Percentiles rank a stretch among this genome's conserved stretches.
Conservation (phyloP, 208 protist genomes). For the Polymyxa betae region DNA sequence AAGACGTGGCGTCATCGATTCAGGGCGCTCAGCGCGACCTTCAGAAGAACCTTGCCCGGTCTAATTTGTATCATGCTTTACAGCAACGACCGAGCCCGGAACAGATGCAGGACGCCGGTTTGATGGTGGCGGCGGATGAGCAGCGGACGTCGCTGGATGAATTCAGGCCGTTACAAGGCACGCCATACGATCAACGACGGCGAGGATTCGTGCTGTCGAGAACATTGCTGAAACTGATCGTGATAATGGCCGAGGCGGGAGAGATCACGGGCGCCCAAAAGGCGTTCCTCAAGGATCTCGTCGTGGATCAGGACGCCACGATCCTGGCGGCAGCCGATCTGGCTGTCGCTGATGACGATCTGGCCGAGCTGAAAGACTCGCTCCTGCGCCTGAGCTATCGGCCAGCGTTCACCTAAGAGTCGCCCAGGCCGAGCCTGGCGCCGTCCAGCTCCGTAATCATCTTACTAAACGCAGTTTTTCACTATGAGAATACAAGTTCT, state of each 20-base stretch:
- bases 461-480: too few species aligned
- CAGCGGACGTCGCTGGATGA: neutral
- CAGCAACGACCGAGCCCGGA: neutral
- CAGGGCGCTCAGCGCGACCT: neutral
- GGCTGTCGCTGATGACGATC: neutral
- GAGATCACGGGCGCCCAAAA: conserved; percentile 46
- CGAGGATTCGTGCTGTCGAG: conserved; percentile 9
- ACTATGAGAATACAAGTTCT: too few species aligned
- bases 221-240: conserved; percentile 1
- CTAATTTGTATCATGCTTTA: conserved; percentile 25
- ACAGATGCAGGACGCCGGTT: neutral
- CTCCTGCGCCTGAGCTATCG: neutral
- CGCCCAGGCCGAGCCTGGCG: too few species aligned
- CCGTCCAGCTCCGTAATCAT: too few species aligned
- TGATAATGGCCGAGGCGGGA: neutral
- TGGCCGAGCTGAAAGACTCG: conserved; percentile 10
- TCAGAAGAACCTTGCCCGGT: neutral
- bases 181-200: neutral
- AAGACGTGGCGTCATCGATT: neutral
- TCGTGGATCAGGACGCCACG: conserved; percentile 51
- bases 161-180: neutral
- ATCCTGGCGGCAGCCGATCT: conserved; percentile 48
- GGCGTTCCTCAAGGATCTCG: conserved; percentile 46
- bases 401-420: too few species aligned
- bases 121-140: neutral